Conservation (phyloP, 306 rosid genomes). For the Vigna trinervia region DNA sequence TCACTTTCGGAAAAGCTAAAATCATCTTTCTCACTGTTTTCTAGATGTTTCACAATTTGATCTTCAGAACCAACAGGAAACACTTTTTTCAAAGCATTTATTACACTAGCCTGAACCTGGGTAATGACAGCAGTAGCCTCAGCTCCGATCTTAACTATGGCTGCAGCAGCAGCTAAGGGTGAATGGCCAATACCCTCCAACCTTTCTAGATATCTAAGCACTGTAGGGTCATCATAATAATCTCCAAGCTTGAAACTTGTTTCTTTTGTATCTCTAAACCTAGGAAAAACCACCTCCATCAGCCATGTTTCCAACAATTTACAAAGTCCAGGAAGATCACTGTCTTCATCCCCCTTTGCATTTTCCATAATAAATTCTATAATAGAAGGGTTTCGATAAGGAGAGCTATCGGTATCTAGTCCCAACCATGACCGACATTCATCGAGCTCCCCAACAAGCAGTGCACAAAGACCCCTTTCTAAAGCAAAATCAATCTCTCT, state of each 20-base stretch:
- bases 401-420: constrained; percentile 73
- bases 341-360: constrained; percentile 75
- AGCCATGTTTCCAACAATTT: constrained; percentile 91
- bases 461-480: constrained; percentile 95
- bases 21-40: constrained; percentile 55
- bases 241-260: constrained; percentile 83
- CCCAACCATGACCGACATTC: constrained; percentile 90
- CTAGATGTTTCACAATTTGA: constrained; percentile 51
- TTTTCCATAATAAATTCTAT: constrained; percentile 80
- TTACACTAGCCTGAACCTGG: constrained; percentile 82
- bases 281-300: constrained; percentile 91
- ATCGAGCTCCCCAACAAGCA: constrained; percentile 94
- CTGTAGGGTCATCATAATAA: constrained; percentile 91
- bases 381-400: constrained; percentile 80
- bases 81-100: constrained; percentile 83
- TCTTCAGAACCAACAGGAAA: constrained; percentile 70
- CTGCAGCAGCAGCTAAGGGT: constrained; percentile 98
- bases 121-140: constrained; percentile 95
- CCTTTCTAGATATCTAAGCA: constrained; percentile 85
- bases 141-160: constrained; percentile 89
- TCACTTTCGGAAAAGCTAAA: constrained; percentile 54
- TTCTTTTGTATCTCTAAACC: constrained; percentile 86
- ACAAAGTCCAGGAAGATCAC: constrained; percentile 96
- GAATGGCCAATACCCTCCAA: constrained; percentile 80
- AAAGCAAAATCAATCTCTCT: constrained; percentile 88